Conservation (phyloP, 345 rosid species). For the Angophora floribunda region DNA sequence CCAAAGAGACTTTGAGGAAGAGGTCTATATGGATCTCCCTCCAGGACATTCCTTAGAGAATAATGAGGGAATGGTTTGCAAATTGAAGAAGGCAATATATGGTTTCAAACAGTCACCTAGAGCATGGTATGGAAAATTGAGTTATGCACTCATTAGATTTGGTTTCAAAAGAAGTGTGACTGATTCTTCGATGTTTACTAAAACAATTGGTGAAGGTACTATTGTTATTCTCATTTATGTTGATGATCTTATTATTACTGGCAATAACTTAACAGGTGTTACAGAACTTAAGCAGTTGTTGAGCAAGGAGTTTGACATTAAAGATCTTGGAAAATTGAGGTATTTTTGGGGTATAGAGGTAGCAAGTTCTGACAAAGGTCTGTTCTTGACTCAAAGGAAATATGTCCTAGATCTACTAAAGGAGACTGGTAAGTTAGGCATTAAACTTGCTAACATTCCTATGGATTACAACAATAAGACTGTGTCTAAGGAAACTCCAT, state of each 20-base stretch:
- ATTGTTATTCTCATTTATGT: too few relatives aligned
- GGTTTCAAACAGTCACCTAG: not conserved
- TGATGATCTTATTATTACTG: too few relatives aligned
- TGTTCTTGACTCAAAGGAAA: not conserved
- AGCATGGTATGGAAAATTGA: not conserved
- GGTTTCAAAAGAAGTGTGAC: not conserved
- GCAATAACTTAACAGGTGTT: too few relatives aligned
- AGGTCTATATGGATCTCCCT: not conserved
- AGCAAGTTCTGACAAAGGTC: not conserved
- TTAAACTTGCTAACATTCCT: not conserved
- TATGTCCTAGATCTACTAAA: not conserved
- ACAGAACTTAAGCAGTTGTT: too few relatives aligned
- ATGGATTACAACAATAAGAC: not conserved
- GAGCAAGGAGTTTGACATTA: too few relatives aligned
- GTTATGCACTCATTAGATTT: not conserved
- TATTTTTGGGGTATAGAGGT: too few relatives aligned
- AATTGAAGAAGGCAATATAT: not conserved
- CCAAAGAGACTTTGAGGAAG: not conserved
- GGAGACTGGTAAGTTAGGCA: not conserved
- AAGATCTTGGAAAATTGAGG: too few relatives aligned
- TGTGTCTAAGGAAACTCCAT: too few relatives aligned
- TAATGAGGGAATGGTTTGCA: not conserved
- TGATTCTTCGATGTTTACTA: not conserved
- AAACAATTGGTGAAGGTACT: too few relatives aligned
- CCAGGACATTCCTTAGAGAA: not conserved